Evolutionary conservation across 1,139 yeast genomes (phyloP).

Genomic region (Pichia sp.): DNA sequence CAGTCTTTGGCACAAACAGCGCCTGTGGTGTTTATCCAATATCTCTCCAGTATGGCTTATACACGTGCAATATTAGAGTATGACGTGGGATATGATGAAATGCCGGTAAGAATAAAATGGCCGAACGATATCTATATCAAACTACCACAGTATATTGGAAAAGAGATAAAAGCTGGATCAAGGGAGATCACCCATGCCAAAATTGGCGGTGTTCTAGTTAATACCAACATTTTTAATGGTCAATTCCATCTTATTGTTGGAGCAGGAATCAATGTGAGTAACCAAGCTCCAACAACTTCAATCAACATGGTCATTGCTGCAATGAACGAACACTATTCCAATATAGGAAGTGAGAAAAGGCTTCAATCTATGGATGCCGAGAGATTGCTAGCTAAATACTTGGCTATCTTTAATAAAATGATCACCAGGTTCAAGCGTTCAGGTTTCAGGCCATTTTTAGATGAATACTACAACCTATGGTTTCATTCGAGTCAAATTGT

Average conservation of each 20-base stretch:
- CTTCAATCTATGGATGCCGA: conserved; percentile 39
- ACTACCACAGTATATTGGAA: conserved; percentile 50
- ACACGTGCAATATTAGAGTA: conserved; percentile 69
- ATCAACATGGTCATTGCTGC: conserved; percentile 60
- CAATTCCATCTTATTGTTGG: conserved; percentile 67
- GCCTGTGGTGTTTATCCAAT: conserved; percentile 76
- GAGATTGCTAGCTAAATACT: conserved; percentile 57
- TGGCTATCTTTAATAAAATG: conserved; percentile 59
- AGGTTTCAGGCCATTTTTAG: conserved; percentile 67
- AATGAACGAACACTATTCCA: conserved; percentile 42
- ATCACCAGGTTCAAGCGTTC: conserved; percentile 48
- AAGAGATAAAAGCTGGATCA: conserved; percentile 19
- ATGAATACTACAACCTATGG: conserved; percentile 79
- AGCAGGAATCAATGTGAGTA: conserved; percentile 77
- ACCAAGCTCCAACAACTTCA: conserved; percentile 90
- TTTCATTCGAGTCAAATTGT: conserved; percentile 69
- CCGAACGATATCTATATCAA: conserved; percentile 87
- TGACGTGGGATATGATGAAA: conserved; percentile 35
- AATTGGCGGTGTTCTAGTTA: conserved; percentile 79
- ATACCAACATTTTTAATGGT: conserved; percentile 55
- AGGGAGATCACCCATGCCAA: conserved; percentile 55
- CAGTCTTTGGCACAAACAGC: conserved; percentile 29
- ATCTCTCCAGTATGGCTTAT: conserved; percentile 74
- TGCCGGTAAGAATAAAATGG: conserved; percentile 89
- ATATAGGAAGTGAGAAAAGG: conserved; percentile 30